A percentile compares a stretch with the other conserved stretches of the same genome.
Evolutionary conservation across 345 rosid species (phyloP).

Genomic region (Boechera stricta): DNA sequence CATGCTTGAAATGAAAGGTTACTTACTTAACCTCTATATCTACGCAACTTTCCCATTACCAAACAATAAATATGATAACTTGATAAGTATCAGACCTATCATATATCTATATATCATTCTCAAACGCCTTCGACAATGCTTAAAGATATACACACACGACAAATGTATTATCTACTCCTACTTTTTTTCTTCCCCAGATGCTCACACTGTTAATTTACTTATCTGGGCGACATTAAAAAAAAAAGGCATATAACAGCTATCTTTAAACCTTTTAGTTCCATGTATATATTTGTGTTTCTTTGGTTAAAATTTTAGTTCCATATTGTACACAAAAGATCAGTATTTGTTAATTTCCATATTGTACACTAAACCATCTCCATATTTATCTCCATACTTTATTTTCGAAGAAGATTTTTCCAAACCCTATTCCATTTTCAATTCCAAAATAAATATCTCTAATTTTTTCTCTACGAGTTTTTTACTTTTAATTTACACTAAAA

Average conservation of each 20-base stretch:
- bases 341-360: no score
- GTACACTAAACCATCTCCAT: no score
- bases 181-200: not conserved
- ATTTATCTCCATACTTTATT: no score
- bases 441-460: no score
- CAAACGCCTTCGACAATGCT: slow-evolving; percentile 18
- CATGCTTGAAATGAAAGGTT: slow-evolving; percentile 33
- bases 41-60: slow-evolving; percentile 31
- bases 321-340: no score
- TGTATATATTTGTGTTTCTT: not conserved
- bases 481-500: no score
- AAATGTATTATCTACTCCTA: slow-evolving; percentile 24
- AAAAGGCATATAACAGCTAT: slow-evolving; percentile 13
- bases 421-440: no score
- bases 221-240: slow-evolving; percentile 14
- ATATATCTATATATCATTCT: slow-evolving; percentile 16
- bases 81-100: slow-evolving; percentile 17
- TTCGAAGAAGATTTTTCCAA: no score
- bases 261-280: slow-evolving; percentile 4
- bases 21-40: slow-evolving; percentile 16
- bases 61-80: slow-evolving; percentile 20
- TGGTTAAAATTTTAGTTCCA: not conserved
- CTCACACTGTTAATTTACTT: not conserved
- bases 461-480: no score
- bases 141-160: slow-evolving; percentile 28